Percentiles rank a stretch among this genome's conserved stretches.
Conservation (phyloP, 1,139 yeast genomes). For the Geotrichum klebahnii region DNA sequence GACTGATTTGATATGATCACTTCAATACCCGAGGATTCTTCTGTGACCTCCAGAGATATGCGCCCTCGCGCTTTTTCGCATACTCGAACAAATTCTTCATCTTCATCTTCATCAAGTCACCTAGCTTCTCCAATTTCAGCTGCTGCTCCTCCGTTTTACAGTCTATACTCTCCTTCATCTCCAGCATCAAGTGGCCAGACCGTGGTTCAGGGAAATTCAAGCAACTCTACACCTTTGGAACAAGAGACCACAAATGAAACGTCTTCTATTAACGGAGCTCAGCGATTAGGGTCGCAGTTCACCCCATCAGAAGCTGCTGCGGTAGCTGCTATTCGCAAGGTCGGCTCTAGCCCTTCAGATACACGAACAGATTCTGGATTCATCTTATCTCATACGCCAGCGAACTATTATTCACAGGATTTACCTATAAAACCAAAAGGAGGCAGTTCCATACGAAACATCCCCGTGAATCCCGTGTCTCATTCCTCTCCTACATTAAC, state of each 20-base stretch:
- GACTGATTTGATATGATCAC: constrained; percentile 13
- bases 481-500: constrained; percentile 10
- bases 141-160: constrained; percentile 5
- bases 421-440: neutral
- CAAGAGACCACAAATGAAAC: constrained; percentile 16
- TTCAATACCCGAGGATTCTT: constrained; percentile 26
- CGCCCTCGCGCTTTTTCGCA: constrained; percentile 31
- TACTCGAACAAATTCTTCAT: constrained; percentile 34
- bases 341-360: constrained; percentile 8
- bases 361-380: neutral
- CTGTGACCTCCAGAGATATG: constrained; percentile 8
- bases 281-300: constrained; percentile 18
- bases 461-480: constrained; percentile 8
- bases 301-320: constrained; percentile 30
- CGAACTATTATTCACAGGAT: constrained; percentile 11
- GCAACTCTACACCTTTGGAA: constrained; percentile 8
- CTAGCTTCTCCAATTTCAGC: constrained; percentile 23
- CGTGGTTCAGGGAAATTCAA: constrained; percentile 1
- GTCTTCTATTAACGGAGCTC: constrained; percentile 1
- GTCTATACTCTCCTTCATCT: neutral
- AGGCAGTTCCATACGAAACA: constrained; percentile 5
- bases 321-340: constrained; percentile 26
- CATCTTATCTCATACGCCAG: too few relatives aligned
- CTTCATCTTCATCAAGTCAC: constrained; percentile 30
- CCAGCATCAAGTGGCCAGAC: neutral